Evolutionary conservation across 176 grass and related monocot genomes (phyloP), one percentile per base, ranked within the genome.

Genomic region (Oryza glaberrima): DNA sequence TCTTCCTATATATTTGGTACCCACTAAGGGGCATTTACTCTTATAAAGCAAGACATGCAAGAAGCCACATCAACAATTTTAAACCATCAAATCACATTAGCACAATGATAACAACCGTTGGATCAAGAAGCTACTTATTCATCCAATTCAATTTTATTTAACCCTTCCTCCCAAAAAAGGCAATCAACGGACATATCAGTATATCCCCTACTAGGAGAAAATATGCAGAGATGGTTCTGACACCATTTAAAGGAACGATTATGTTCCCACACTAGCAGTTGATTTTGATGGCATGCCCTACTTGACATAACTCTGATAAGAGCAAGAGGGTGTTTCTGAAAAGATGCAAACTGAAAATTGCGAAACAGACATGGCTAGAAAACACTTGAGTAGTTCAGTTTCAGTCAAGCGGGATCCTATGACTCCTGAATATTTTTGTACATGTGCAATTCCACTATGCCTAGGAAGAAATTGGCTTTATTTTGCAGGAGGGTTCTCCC

Each of bases 271-370:
- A 41, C 7, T 41, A 41, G 22, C 32, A 73, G 8, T 54, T 67
- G 32, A 44, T 19, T 17, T 72, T 70, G 9, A 72, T 81, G 45
- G 36, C 25, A 11, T 77, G n/a, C 13, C 49, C 17, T 3, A 28
- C 6, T 20, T 75, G 45, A 75, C 0, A 7, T 68, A 67, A 68
- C 45, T 49, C 44, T 10, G 12, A 75, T 20, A 67, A 56, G 7
- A 79, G 36, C 11, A 79, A 66, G 16, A 74, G 20, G 80, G 36
- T 44, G n/a, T 32, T 67, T 44, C 34, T 75, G 25, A 38, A 85
- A 72, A 44, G 34, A 61, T 38, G 60, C 4, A 36, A 4, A 82
- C 40, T 47, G 6, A 6, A 56, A 60, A 77, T 16, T 6, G 4
- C 6, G 51, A 70, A 73, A 68, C 3, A 84, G 14, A 80, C 46